Evolutionary conservation across 805 yeast genomes (phyloP), one percentile per base, ranked within the genome.

Genomic region (Saccharomycopsis olivae): DNA sequence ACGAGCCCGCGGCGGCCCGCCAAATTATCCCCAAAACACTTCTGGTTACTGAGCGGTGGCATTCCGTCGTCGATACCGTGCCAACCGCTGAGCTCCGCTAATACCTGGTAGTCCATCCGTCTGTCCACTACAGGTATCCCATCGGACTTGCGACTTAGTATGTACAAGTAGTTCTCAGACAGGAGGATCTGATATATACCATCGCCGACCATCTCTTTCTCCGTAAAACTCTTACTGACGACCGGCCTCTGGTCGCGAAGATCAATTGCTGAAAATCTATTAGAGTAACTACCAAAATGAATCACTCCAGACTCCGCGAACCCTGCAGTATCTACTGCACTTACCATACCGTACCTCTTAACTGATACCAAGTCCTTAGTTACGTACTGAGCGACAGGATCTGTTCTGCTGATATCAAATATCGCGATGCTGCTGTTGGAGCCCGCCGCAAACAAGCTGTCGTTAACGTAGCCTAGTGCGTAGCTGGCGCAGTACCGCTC

Each of bases 131-230:
- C 49, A 4, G 55, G 55, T 17, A 66, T 59, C 1, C 14, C 31
- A 17, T 48, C 38, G 6, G 56, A 43, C 25, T 55, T 51, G 24
- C 72, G 49, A 24, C 56, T 50, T 1, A 63, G 20, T 4, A 62
- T 15, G 37, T 55, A 65, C 29, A 56, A 57, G 3, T 61, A 65
- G 48, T 62, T 65, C 1, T 48, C 50, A 16, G 66, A 58, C 20
- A 49, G 55, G 5, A 66, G 15, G 0, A 65, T 29, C 45, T 65
- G 70, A 13, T 50, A 53, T 14, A 54, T 50, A 3, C 62, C 71
- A 47, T 42, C 54, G 3, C 55, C 65, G 14, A 34, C n/a, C 35
- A 1, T 38, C n/a, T 28, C 31, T 5, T 6, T n/a, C 5, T 15
- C 11, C 6, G 5, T 16, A 8, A 30, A 17, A 10, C 14, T 21